Evolutionary conservation across 2,329 filamentous ascomycete species (phyloP), one percentile per base, ranked within the genome.

Genomic region (Helicocarpus griseus): DNA sequence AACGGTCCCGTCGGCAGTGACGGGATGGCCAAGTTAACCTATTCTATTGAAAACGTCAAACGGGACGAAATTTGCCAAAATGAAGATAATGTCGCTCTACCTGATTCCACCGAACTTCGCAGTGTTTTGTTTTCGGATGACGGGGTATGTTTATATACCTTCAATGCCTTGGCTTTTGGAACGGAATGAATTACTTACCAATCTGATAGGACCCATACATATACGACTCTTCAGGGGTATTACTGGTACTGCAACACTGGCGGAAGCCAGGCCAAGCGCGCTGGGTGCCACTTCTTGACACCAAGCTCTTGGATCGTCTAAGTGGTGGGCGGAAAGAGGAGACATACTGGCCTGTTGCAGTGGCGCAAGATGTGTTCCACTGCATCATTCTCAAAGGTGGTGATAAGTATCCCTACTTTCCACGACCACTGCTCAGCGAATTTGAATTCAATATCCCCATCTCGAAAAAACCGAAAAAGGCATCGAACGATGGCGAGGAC

Each of bases 301-400:
- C 94, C 0, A 88, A 79, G 53, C 81, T 86, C 35, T 77, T 98
- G 9, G 78, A 87, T 1, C 89, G 93, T 55, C 79, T 96, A 3
- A 86, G 87, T 0, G 83, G 82, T 2, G 93, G 93, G 24, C 83
- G 85, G 53, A 96, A 95, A 68, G 80, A 86, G 57, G 93, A 98
- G 70, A 81, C 77, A 0, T 98, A 98, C 73, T 98, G 90, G 80
- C 93, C 93, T 1, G 88, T 98, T 29, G 93, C 93, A 0, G 90
- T 97, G 1, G 89, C 91, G 2, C 83, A 90, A 61, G 79, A 86
- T 63, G 91, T 86, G 63, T 98, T 98, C 69, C 91, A 97, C 76
- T 98, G 94, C 73, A 96, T 98, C 70, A 97, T 98, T 61, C 83
- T 98, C 64, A 98, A 98, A 72, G 93, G 93, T 56, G 87, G 86